Evolutionary conservation across 495 filamentous ascomycete species (phyloP), one percentile per base, ranked within the genome.

Genomic region (Penicillium malachiteum): DNA sequence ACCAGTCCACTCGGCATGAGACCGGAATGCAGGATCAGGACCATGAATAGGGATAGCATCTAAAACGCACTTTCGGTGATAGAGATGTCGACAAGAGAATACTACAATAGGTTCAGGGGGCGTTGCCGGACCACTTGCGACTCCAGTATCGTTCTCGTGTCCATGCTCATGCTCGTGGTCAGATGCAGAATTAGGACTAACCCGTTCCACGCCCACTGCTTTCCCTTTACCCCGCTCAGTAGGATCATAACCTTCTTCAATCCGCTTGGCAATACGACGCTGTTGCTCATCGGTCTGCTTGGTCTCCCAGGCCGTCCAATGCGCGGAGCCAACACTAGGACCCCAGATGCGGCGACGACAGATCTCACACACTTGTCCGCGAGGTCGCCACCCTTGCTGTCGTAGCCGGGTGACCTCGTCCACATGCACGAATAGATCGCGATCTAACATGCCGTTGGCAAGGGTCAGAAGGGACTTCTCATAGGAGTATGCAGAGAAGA

Each of bases 401-500:
- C 93, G 81, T 9, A 92, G 81, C 13, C 80, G 77, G 11, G 87
- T 81, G 11, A 89, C 87, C 54, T 90, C 82, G 37, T 84, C 80
- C 39, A 97, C 92, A 58, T 90, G 87, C 12, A 88, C 83, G 61
- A 96, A 98, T 14, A 96, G 79, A 63, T 96, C 91, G 57, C 92
- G 87, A 54, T 96, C 92, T 1, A 98, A 77, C 56, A 98, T 83
- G 14, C 84, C 81, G 69, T 92, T 93, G 10, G 95, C 90, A 12
- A 98, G 84, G 2, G 82, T 78, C 16, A 97, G 79, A 11, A 98
- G 87, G 4, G 88, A 89, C 62, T 90, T 87, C 68, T 97, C 95
- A 67, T 96, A 96, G 0, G 91, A 85, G 64, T 98, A 97, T 0
- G 95, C 92, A 2, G 93, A 86, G 70, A 98, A 98, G 43, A 98